These are phyloP conservation scores for Pichia membranifaciens DNA, from an alignment of 805 yeast genomes.

Conservation along the genomic window DNA sequence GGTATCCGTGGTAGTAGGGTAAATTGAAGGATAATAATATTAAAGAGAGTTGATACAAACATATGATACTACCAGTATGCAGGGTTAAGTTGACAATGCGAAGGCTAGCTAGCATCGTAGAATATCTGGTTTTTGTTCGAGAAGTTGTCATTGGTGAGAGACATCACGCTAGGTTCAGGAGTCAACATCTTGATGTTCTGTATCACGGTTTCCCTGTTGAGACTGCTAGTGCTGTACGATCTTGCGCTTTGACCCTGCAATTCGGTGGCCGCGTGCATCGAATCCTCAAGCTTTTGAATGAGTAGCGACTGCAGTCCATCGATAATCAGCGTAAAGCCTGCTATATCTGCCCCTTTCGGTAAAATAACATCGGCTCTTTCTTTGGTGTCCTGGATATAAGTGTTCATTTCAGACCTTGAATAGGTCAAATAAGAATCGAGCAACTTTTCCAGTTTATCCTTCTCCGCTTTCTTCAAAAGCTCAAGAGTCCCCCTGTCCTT, in stretches of 20 bases:
- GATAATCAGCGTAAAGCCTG: conserved; percentile 53
- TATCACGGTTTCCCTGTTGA: conserved; percentile 11
- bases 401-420: conserved; percentile 62
- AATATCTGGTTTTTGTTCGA: conserved; percentile 23
- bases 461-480: conserved; percentile 7
- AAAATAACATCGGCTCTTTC: conserved; percentile 68
- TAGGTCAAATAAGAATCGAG: conserved; percentile 44
- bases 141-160: conserved; percentile 26
- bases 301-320: conserved; percentile 52
- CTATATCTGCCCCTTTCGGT: conserved; percentile 60
- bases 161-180: conserved; percentile 23
- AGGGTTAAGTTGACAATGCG: background rate
- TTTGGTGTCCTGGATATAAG: conserved; percentile 62
- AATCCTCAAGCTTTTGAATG: conserved; percentile 11
- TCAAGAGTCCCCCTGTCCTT: background rate
- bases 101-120: conserved; percentile 21
- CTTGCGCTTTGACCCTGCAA: background rate
- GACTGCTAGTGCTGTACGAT: conserved; percentile 7
- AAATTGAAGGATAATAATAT: too few relatives aligned
- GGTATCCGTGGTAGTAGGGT: too few relatives aligned
- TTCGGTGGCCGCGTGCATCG: background rate
- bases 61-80: too few relatives aligned
- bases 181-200: conserved; percentile 12
- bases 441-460: conserved; percentile 29
- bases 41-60: too few relatives aligned